These are phyloP conservation scores for Pseudotulostoma volvatum DNA, from an alignment of 495 filamentous ascomycete species.

Conservation along the genomic window DNA sequence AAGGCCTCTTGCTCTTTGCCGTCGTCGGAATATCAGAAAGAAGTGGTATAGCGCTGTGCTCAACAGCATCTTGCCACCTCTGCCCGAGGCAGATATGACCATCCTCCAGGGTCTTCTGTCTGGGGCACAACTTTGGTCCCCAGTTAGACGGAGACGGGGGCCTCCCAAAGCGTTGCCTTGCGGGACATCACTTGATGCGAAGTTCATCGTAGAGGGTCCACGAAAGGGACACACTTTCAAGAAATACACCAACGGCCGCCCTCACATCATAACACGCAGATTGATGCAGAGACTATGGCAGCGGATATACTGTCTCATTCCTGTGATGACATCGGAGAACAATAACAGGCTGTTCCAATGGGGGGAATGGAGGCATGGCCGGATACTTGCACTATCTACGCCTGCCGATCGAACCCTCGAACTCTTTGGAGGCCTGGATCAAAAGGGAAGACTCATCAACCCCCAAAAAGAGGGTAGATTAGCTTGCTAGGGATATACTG, in stretches of 20 bases:
- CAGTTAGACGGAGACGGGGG: constrained; percentile 19
- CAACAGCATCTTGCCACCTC: constrained; percentile 47
- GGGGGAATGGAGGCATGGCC: constrained; percentile 1
- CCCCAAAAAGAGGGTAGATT: background rate
- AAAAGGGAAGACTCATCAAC: background rate
- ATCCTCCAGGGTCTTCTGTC: constrained; percentile 39
- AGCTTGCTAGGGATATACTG: too few relatives aligned
- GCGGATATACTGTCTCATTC: constrained; percentile 24
- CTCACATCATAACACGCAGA: constrained; percentile 25
- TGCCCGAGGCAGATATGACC: constrained; percentile 49
- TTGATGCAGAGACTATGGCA: constrained; percentile 32
- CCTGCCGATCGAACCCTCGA: background rate
- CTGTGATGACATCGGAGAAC: constrained; percentile 16
- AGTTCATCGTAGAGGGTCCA: constrained; percentile 18
- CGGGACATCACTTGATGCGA: constrained; percentile 5
- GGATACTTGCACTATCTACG: background rate
- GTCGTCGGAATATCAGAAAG: constrained; percentile 39
- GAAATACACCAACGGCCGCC: constrained; percentile 16
- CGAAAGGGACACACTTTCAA: constrained; percentile 21
- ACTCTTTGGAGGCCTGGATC: constrained; percentile 1
- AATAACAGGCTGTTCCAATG: constrained; percentile 11
- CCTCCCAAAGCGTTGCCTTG: constrained; percentile 2
- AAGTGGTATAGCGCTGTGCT: constrained; percentile 43
- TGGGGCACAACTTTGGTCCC: constrained; percentile 31
- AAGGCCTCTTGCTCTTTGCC: constrained; percentile 32